phyloP scores from a whole-genome alignment of 208 protist genomes.

The Novymonas esmeraldas region DNA sequence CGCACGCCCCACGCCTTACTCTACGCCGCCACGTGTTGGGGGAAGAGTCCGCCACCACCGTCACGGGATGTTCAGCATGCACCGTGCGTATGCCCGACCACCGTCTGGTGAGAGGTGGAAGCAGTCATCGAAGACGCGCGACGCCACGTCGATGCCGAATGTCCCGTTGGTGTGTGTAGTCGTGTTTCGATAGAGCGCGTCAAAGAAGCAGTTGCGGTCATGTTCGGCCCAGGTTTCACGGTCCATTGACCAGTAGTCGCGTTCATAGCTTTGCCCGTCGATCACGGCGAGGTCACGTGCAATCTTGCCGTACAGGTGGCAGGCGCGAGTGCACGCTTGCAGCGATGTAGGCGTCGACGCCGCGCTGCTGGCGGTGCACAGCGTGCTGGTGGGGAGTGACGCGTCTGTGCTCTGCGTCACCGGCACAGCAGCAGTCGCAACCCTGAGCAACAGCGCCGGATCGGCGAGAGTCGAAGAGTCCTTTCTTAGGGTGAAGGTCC shows the following conservation, averaged over 20 bases:
- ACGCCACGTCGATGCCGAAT: neutral
- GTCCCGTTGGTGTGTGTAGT: neutral
- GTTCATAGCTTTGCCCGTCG: too few relatives aligned
- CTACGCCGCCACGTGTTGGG: too few relatives aligned
- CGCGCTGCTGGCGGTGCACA: neutral
- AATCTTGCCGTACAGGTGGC: neutral
- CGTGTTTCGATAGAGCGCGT: neutral
- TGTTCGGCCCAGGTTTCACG: neutral
- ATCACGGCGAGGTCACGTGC: neutral
- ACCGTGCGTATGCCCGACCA: conserved; percentile 7
- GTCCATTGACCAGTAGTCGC: too few relatives aligned
- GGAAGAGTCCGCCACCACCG: too few relatives aligned
- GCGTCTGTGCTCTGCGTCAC: too few relatives aligned
- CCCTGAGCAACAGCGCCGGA: neutral
- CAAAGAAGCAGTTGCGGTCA: conserved; percentile 12
- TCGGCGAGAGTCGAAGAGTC: neutral
- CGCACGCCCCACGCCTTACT: too few relatives aligned
- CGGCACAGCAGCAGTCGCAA: neutral
- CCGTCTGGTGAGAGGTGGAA: conserved; percentile 22
- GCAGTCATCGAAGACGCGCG: conserved; percentile 25
- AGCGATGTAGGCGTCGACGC: too few relatives aligned
- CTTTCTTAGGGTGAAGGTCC: conserved; percentile 3
- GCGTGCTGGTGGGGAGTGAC: too few relatives aligned
- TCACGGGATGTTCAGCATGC: neutral
- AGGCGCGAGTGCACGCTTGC: neutral